Percentiles rank a stretch among this genome's conserved stretches.
Conservation (phyloP, 768 basidiomycete species). For the Lactarius trivialis region DNA sequence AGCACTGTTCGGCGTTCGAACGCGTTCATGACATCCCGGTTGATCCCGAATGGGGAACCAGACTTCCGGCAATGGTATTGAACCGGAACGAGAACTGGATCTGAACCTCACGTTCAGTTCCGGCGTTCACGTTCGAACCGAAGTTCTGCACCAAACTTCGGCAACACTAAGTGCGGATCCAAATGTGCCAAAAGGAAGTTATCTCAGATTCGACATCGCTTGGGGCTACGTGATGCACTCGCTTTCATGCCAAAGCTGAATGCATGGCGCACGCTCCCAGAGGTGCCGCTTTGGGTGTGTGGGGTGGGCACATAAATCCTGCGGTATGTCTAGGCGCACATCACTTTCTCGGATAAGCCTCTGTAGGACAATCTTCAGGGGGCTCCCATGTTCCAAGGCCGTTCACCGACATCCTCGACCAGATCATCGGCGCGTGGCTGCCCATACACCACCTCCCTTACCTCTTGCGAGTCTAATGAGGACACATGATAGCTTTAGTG, state of each 20-base stretch:
- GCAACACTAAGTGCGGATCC: constrained; percentile 21
- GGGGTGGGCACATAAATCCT: constrained; percentile 58
- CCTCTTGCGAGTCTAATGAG: no score
- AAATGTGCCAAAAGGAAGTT: constrained; percentile 24
- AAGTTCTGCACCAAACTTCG: no score
- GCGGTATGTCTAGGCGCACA: constrained; percentile 21
- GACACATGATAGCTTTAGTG: background rate
- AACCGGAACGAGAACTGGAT: no score
- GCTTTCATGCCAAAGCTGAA: background rate
- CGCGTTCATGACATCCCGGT: no score
- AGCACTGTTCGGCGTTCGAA: no score
- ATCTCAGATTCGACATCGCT: constrained; percentile 22
- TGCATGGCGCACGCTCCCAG: background rate
- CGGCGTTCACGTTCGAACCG: no score
- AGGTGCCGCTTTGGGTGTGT: constrained; percentile 61
- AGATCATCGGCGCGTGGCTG: constrained; percentile 54
- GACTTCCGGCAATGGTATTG: no score
- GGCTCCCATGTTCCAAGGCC: constrained; percentile 79
- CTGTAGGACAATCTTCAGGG: constrained; percentile 57
- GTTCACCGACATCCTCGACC: constrained; percentile 57
- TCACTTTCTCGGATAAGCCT: constrained; percentile 37
- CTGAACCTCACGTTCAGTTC: no score
- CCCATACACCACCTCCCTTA: no score
- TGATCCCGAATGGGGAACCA: no score
- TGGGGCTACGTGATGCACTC: constrained; percentile 21